These are phyloP conservation scores for Orbilia brochopaga DNA, from an alignment of 2,329 filamentous ascomycete genomes.

Conservation along the genomic window DNA sequence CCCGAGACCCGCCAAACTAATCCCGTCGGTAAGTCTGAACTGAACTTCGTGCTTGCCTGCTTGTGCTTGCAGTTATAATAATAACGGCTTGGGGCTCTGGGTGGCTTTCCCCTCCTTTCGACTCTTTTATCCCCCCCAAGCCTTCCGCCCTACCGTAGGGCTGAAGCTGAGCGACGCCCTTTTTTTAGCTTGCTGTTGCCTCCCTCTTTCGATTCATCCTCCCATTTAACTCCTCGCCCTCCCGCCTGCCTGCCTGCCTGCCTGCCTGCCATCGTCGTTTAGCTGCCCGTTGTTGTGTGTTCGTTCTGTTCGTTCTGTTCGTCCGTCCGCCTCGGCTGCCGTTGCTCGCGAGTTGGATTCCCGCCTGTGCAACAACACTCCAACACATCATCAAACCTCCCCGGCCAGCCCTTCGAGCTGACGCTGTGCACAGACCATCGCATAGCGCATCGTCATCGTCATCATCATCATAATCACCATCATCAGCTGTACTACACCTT, in stretches of 20 bases:
- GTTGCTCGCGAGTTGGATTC: background rate
- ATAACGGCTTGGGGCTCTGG: conserved; percentile 15
- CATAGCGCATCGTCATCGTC: background rate
- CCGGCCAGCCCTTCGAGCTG: background rate
- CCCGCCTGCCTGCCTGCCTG: background rate
- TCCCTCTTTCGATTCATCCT: background rate
- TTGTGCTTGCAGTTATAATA: too few species aligned
- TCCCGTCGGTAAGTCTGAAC: too few species aligned
- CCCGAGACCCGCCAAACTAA: conserved; percentile 38
- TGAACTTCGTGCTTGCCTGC: too few species aligned
- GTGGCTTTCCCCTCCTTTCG: conserved; percentile 2
- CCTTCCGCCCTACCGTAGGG: conserved; percentile 41
- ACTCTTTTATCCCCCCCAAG: conserved; percentile 19
- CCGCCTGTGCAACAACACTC: conserved; percentile 34
- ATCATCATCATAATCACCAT: background rate
- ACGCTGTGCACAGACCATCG: background rate
- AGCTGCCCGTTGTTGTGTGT: too few species aligned
- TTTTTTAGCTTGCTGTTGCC: conserved; percentile 30
- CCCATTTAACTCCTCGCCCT: conserved; percentile 1
- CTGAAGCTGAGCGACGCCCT: conserved; percentile 32
- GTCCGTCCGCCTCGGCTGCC: conserved; percentile 1
- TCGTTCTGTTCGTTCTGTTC: background rate
- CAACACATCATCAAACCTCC: conserved; percentile 25
- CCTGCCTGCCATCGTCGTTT: too few species aligned
- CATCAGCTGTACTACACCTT: background rate